Evolutionary conservation across 495 filamentous ascomycete species (phyloP).

Genomic region (Durotheca rogersii): DNA sequence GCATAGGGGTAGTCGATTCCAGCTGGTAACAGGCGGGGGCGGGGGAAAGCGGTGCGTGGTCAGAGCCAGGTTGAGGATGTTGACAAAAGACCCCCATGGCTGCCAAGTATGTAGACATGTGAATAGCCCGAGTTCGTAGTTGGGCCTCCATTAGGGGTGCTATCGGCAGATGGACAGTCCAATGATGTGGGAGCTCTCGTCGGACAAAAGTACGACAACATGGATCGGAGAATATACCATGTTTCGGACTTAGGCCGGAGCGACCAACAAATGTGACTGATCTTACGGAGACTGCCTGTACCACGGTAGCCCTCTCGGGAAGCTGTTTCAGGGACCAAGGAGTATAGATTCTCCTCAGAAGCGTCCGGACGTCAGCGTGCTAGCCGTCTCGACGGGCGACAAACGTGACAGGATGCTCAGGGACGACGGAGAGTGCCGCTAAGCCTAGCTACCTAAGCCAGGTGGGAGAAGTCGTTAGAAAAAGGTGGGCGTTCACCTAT

Average conservation of each 20-base stretch:
- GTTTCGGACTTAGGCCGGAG: slow-evolving; percentile 23
- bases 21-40: slow-evolving; percentile 14
- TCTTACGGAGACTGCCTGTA: slow-evolving; percentile 4
- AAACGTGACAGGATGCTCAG: slow-evolving; percentile 5
- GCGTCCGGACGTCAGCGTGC: too few relatives aligned
- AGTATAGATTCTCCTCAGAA: slow-evolving; percentile 22
- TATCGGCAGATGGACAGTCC: slow-evolving; percentile 33
- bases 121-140: slow-evolving; percentile 21
- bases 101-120: slow-evolving; percentile 29
- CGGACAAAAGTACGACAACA: slow-evolving; percentile 16
- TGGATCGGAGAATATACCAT: slow-evolving; percentile 24
- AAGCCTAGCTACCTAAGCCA: too few relatives aligned
- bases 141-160: slow-evolving; percentile 23
- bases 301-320: slow-evolving; percentile 29
- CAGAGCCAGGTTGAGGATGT: slow-evolving; percentile 25
- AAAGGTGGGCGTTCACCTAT: slow-evolving; percentile 18
- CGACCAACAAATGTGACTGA: slow-evolving; percentile 24
- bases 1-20: slow-evolving; percentile 14
- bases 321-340: slow-evolving; percentile 12
- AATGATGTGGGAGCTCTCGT: slow-evolving; percentile 25
- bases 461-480: slow-evolving; percentile 1
- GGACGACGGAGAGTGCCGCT: slow-evolving; percentile 1
- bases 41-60: slow-evolving; percentile 13
- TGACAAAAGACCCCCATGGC: slow-evolving; percentile 17
- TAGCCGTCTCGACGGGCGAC: too few relatives aligned